Evolutionary conservation across 768 basidiomycete genomes (phyloP).

Genomic region (Leccinellum luteum): DNA sequence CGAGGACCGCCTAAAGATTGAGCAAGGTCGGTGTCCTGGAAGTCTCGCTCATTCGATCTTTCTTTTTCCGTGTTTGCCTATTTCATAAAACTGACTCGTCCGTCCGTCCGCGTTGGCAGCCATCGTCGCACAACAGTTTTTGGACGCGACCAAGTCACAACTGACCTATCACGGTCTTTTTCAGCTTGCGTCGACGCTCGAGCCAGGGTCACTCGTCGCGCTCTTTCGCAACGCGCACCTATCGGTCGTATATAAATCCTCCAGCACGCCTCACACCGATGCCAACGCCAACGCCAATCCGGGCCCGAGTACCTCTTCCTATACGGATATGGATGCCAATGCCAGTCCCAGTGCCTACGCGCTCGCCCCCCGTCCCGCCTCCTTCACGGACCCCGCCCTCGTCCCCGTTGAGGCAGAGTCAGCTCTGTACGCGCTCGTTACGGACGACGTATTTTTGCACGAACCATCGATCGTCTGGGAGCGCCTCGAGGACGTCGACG

Average conservation of each 20-base stretch:
- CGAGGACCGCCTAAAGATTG: slow-evolving; percentile 60
- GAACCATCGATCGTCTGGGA: slow-evolving; percentile 90
- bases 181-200: slow-evolving; percentile 54
- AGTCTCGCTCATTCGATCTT: slow-evolving; percentile 12
- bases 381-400: slow-evolving; percentile 6
- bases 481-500: slow-evolving; percentile 84
- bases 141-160: slow-evolving; percentile 74
- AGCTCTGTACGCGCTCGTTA: slow-evolving; percentile 77
- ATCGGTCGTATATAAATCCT: slow-evolving; percentile 74
- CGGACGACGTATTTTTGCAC: slow-evolving; percentile 75
- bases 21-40: slow-evolving; percentile 56
- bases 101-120: slow-evolving; percentile 40
- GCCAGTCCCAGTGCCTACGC: too few relatives aligned
- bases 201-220: slow-evolving; percentile 66
- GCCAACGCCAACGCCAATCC: too few relatives aligned
- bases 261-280: background rate
- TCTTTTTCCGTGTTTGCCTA: too few relatives aligned
- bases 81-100: background rate
- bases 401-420: slow-evolving; percentile 21
- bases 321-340: background rate
- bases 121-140: slow-evolving; percentile 60
- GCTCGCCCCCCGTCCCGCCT: background rate
- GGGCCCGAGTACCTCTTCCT: too few relatives aligned
- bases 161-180: slow-evolving; percentile 88
- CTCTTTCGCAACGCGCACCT: slow-evolving; percentile 91